phyloP scores from a whole-genome alignment of 1,284 basidiomycete genomes.

The Marasmius fiardii region DNA sequence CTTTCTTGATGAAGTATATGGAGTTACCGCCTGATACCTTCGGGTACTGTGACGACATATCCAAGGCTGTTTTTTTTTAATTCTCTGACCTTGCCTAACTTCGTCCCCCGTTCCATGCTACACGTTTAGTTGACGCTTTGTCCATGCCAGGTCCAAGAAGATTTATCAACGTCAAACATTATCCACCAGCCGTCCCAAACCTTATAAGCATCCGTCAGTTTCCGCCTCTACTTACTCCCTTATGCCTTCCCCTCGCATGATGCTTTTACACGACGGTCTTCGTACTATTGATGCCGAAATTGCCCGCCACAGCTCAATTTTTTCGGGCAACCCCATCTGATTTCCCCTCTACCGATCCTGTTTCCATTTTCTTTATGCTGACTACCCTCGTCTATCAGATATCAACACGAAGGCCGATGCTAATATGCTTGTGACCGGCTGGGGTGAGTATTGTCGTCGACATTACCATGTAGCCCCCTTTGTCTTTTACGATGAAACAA shows the following conservation, averaged over 20 bases:
- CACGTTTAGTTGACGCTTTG: neutral
- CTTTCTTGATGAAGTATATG: conserved; percentile 53
- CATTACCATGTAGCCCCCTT: conserved; percentile 2
- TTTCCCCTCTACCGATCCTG: conserved; percentile 8
- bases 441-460: conserved; percentile 2
- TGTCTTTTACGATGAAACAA: conserved; percentile 31
- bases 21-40: conserved; percentile 76
- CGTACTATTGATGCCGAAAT: conserved; percentile 78
- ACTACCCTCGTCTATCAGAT: neutral
- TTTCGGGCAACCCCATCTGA: conserved; percentile 80
- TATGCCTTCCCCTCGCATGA: conserved; percentile 30
- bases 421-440: neutral
- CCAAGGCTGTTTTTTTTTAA: conserved; percentile 72
- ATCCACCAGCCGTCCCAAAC: neutral
- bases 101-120: neutral
- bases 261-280: conserved; percentile 85
- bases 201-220: conserved; percentile 3
- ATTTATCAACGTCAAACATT: neutral
- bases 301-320: conserved; percentile 85
- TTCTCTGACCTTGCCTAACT: conserved; percentile 37
- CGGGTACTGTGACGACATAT: conserved; percentile 60
- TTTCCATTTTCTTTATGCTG: neutral
- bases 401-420: neutral
- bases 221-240: too few relatives aligned
- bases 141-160: neutral